Evolutionary conservation across 805 yeast species (phyloP), one percentile per base, ranked within the genome.

Genomic region (Metschnikowia reukaufii): DNA sequence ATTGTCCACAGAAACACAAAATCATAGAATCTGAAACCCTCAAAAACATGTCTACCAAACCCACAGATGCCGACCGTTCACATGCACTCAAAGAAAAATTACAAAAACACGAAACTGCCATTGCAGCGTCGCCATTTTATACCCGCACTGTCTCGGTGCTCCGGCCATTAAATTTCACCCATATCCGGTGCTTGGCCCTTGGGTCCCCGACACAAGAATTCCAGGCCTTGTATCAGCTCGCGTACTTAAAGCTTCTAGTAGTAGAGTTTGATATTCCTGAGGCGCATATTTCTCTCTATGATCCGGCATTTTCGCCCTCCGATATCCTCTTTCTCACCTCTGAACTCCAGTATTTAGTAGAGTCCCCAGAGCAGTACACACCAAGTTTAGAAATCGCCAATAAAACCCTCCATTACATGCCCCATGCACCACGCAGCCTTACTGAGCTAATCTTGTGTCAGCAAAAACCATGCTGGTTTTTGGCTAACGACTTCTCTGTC

Each of bases 351-450:
- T 60, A 40, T 39, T 30, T 47, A 2, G 59, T 60, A 2, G 58
- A 61, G 48, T 13, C 39, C 27, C 42, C 44, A 8, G 36, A 51
- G 0, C 16, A 39, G 50, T 38, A 21, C 36, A 6, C 13, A 4
- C 18, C 35, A 7, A 16, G 16, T 12, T 30, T 36, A 2, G 16
- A 29, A 4, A 13, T 17, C 1, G 31, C 41, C 12, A 12, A 29
- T 16, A 39, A n/a, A 9, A 66, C 73, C 0, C 63, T 87, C 2
- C 84, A 69, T 60, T 86, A 79, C 57, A 70, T 87, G 39, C 95
- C 95, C 0, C 96, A 87, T 66, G 92, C 91, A 0, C 88, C 89
- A 1, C 63, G 84, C 33, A 69, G 62, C 15, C 56, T 82, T 15
- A 77, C 84, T 1, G 74, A 79, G 34, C n/a, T 20, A 1, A 51